These are phyloP conservation scores for Orychophragmus violaceus DNA, from an alignment of 345 rosid species.

Conservation along the genomic window DNA sequence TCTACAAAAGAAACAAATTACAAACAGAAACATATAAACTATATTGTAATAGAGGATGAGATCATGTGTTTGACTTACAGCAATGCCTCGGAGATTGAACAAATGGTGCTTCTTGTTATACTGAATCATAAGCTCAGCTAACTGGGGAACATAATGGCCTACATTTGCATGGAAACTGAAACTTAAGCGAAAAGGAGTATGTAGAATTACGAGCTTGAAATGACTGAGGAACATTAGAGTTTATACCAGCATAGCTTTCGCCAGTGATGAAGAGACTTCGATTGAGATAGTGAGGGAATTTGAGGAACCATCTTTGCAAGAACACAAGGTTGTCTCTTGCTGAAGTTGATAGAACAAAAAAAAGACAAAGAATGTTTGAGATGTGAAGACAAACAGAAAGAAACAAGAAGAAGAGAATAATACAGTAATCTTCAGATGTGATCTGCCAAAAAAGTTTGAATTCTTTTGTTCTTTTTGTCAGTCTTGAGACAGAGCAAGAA, in stretches of 20 bases:
- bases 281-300: slow-evolving; percentile 83
- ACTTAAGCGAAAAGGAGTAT: not conserved
- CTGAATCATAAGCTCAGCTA: slow-evolving; percentile 80
- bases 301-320: slow-evolving; percentile 82
- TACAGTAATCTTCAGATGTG: slow-evolving; percentile 32
- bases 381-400: slow-evolving; percentile 21
- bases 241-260: slow-evolving; percentile 94
- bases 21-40: not conserved
- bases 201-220: not conserved
- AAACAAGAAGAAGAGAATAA: slow-evolving; percentile 28
- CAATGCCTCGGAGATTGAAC: slow-evolving; percentile 88
- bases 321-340: slow-evolving; percentile 91
- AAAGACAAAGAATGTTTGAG: slow-evolving; percentile 13
- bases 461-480: slow-evolving; percentile 34
- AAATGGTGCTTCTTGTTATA: slow-evolving; percentile 63
- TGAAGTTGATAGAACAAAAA: slow-evolving; percentile 34
- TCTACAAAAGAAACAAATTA: slow-evolving; percentile 38
- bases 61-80: slow-evolving; percentile 46
- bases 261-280: slow-evolving; percentile 87
- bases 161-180: not conserved
- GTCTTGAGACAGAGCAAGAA: slow-evolving; percentile 15
- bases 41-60: not conserved
- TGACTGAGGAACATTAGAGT: not conserved
- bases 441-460: slow-evolving; percentile 26
- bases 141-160: slow-evolving; percentile 94